Evolutionary conservation across 1,284 basidiomycete species (phyloP).

Genomic region (Cutaneotrichosporon arboriforme): DNA sequence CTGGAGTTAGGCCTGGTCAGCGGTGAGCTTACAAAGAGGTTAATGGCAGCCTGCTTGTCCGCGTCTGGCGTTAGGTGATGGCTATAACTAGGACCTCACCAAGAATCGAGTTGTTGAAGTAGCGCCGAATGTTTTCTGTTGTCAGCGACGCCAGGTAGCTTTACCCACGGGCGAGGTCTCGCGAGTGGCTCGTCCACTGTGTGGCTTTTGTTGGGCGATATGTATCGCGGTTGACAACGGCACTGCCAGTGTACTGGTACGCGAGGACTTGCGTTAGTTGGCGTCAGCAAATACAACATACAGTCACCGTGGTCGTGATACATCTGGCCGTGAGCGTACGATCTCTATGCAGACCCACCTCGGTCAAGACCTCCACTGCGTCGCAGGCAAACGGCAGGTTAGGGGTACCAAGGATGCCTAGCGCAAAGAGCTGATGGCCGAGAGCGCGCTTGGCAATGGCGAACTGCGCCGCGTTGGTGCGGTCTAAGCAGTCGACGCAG

Average conservation of each 20-base stretch:
- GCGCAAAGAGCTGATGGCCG: slow-evolving; percentile 90
- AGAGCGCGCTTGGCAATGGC: slow-evolving; percentile 94
- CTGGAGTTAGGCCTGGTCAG: slow-evolving; percentile 14
- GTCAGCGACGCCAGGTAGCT: neutral
- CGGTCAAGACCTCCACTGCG: slow-evolving; percentile 93
- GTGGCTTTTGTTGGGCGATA: slow-evolving; percentile 77
- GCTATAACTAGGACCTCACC: slow-evolving; percentile 50
- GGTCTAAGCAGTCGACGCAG: slow-evolving; percentile 93
- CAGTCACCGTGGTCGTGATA: slow-evolving; percentile 96
- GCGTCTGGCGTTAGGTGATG: slow-evolving; percentile 58
- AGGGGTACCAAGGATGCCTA: slow-evolving; percentile 79
- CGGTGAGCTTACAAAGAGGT: slow-evolving; percentile 63
- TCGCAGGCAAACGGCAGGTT: slow-evolving; percentile 87
- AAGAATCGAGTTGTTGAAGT: slow-evolving; percentile 90
- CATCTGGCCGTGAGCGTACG: slow-evolving; percentile 56
- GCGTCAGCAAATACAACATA: slow-evolving; percentile 45
- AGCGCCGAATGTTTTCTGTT: slow-evolving; percentile 80
- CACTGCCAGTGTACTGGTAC: slow-evolving; percentile 92
- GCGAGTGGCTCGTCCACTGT: slow-evolving; percentile 96
- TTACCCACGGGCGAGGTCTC: slow-evolving; percentile 73
- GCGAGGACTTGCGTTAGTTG: slow-evolving; percentile 66
- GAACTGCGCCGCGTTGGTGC: slow-evolving; percentile 96
- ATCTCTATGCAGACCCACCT: slow-evolving; percentile 49
- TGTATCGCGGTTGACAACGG: slow-evolving; percentile 93
- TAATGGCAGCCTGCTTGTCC: slow-evolving; percentile 96